Percentiles rank a stretch among this genome's conserved stretches.
phyloP scores from a whole-genome alignment of 805 yeast species.

The Suhomyces faveliae region DNA sequence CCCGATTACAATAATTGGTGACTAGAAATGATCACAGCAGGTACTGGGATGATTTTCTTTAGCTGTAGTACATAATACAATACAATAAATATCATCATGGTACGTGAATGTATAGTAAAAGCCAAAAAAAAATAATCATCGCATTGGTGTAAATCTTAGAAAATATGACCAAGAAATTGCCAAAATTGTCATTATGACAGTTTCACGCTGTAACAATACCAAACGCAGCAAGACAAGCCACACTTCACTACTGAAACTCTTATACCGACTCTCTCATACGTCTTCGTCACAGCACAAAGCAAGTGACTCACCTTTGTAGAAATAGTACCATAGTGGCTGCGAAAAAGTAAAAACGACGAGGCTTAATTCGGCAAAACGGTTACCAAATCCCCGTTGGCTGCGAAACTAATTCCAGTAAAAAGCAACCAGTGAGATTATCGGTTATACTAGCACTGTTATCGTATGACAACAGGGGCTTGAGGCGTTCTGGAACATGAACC shows the following conservation, averaged over 20 bases:
- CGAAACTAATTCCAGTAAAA: background rate
- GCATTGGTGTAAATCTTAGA: too few relatives aligned
- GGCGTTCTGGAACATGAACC: background rate
- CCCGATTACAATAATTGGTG: background rate
- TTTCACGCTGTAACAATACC: too few relatives aligned
- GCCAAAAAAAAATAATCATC: too few relatives aligned
- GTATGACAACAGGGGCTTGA: background rate
- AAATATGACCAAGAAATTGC: too few relatives aligned
- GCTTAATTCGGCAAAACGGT: background rate
- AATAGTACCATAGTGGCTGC: background rate
- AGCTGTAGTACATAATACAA: background rate
- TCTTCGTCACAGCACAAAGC: too few relatives aligned
- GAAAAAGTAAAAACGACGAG: background rate
- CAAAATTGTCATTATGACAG: too few relatives aligned
- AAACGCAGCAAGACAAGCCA: too few relatives aligned
- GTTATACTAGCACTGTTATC: background rate
- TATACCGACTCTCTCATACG: too few relatives aligned
- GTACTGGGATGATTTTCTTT: background rate
- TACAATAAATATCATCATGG: too few relatives aligned
- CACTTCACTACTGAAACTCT: too few relatives aligned
- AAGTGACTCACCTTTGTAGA: too few relatives aligned
- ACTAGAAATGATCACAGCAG: background rate
- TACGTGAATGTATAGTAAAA: too few relatives aligned
- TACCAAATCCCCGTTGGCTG: background rate
- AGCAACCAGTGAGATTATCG: background rate